Conservation (phyloP, 2,329 filamentous ascomycete genomes). For the Fusarium sp. region DNA sequence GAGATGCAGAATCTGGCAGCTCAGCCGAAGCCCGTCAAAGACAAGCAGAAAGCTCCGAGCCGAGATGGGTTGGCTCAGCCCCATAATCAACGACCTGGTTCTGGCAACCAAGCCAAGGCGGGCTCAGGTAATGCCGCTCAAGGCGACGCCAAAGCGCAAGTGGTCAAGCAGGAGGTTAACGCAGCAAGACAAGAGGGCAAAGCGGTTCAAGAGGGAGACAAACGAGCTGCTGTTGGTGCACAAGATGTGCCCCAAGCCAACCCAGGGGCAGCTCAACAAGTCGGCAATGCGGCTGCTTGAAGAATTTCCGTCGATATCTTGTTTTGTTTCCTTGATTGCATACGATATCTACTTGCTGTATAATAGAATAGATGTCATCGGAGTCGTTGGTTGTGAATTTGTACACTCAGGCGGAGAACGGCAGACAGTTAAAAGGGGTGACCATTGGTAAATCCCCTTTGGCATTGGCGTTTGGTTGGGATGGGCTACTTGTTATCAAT, state of each 20-base stretch:
- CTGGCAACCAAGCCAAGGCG: conserved; percentile 9
- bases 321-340: neutral
- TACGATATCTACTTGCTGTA: conserved; percentile 17
- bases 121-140: conserved; percentile 18
- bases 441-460: neutral
- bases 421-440: conserved; percentile 1
- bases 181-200: conserved; percentile 5
- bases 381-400: conserved; percentile 1
- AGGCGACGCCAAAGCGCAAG: conserved; percentile 9
- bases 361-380: conserved; percentile 31
- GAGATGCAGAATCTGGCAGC: conserved; percentile 73
- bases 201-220: conserved; percentile 13
- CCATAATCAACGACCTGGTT: conserved; percentile 18
- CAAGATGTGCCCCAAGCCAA: conserved; percentile 15
- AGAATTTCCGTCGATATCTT: neutral
- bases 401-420: neutral
- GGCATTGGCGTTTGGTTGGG: conserved; percentile 37
- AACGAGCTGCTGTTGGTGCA: conserved; percentile 6
- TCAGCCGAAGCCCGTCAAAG: conserved; percentile 29
- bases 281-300: conserved; percentile 25
- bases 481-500: conserved; percentile 19
- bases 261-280: conserved; percentile 14
- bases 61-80: conserved; percentile 24
- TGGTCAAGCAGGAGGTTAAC: conserved; percentile 11
- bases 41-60: conserved; percentile 24